These are phyloP conservation scores for Lindgomyces ingoldianus DNA, from an alignment of 495 filamentous ascomycete genomes.

Conservation along the genomic window DNA sequence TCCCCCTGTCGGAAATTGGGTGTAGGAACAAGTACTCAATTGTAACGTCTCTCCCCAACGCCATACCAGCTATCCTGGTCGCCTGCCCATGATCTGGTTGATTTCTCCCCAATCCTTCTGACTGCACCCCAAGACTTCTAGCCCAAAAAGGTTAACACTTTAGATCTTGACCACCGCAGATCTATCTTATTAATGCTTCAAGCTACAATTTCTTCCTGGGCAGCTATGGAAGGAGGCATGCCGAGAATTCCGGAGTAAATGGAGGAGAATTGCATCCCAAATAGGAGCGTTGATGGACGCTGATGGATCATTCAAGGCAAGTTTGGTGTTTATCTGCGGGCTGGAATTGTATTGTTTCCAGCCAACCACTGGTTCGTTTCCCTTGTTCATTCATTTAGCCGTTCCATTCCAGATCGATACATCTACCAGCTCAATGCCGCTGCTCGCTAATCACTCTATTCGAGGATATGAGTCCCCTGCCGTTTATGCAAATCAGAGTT, in stretches of 20 bases:
- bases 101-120: not conserved
- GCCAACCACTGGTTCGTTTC: conserved; percentile 23
- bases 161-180: too few species aligned
- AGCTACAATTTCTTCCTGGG: not conserved
- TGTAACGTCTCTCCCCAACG: conserved; percentile 8
- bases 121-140: conserved; percentile 3
- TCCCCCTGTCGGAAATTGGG: not conserved
- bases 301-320: not conserved
- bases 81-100: conserved; percentile 3
- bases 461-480: conserved; percentile 17
- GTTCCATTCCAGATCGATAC: conserved; percentile 19
- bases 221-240: not conserved
- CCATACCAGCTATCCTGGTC: not conserved
- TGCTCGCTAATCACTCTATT: conserved; percentile 29
- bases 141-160: not conserved
- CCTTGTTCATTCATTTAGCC: conserved; percentile 15
- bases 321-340: not conserved
- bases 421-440: conserved; percentile 2
- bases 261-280: not conserved
- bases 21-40: not conserved
- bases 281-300: conserved; percentile 1
- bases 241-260: not conserved
- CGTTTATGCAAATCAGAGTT: conserved; percentile 24
- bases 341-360: conserved; percentile 1
- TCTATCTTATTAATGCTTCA: too few species aligned